Percentiles rank a stretch among this genome's conserved stretches.
Evolutionary conservation across 306 rosid genomes (phyloP).

Genomic region (Adenanthera pavonina): DNA sequence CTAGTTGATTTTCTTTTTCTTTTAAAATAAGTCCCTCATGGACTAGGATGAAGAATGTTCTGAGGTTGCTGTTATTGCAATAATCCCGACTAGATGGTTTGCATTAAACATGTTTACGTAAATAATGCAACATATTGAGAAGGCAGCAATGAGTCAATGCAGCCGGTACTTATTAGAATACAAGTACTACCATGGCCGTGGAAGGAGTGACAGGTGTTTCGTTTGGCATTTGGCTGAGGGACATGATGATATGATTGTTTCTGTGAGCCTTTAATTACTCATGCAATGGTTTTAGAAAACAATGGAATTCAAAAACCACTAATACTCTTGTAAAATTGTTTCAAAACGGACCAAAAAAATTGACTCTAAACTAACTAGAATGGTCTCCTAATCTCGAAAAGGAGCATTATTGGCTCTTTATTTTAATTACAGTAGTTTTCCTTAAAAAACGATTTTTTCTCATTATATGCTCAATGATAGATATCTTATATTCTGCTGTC

Average conservation of each 20-base stretch:
- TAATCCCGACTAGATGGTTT: neutral
- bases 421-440: neutral
- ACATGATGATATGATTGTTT: neutral
- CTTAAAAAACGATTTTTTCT: neutral
- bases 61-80: neutral
- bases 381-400: neutral
- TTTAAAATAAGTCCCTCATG: neutral
- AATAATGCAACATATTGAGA: neutral
- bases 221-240: neutral
- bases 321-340: neutral
- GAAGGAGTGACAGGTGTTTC: neutral
- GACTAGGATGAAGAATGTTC: neutral
- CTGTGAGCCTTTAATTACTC: neutral
- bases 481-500: neutral
- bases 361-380: neutral
- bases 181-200: neutral
- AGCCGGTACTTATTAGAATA: neutral
- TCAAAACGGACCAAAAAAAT: neutral
- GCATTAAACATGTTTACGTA: neutral
- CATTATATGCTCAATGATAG: neutral
- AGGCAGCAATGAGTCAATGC: conserved; percentile 9
- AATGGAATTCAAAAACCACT: neutral
- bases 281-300: neutral
- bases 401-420: neutral
- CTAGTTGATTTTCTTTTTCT: neutral